Evolutionary conservation across 2,329 filamentous ascomycete genomes (phyloP), one percentile per base, ranked within the genome.

Genomic region (Magnaporthales sp.): DNA sequence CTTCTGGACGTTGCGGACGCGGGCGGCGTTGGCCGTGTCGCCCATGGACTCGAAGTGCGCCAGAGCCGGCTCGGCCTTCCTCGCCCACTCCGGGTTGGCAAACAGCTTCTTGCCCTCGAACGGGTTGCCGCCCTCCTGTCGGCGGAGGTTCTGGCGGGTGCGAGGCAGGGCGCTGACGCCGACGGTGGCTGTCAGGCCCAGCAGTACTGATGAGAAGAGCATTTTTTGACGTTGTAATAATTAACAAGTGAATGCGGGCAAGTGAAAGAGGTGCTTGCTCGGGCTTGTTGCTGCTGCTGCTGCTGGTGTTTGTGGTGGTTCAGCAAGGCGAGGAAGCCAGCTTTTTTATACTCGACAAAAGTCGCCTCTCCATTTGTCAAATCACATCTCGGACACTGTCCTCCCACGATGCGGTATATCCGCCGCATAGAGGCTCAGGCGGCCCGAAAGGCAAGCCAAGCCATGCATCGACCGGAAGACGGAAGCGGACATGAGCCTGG

Each of bases 31-130:
- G 63, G 72, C 67, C 9, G 67, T 60, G 69, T 81, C 79, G 29
- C 75, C 76, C 65, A 73, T 72, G 13, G 70, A 70, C 11, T 73
- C 68, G 72, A 81, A 81, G 26, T 75, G 70, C 1, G 72, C 70
- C 67, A 77, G 70, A 19, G 80, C 80, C 66, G 75, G 68, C 29
- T 79, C 74, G 38, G 82, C 75, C 72, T 80, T 78, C n/a, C 66
- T 68, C 13, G 78, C 75, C 72, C 80, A 82, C 24, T 70, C 70
- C n/a, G 77, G 76, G 73, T 82, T 81, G 68, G 77, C 78, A 70
- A 81, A 84, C 29, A 85, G 74, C 7, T 76, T 79, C 69, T 80
- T 81, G 67, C 80, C 80, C 1, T 75, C 67, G 71, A 87, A 85
- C 0, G 84, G 78, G 66, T 80, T 80, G 64, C 71, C 22, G 22